phyloP scores from a whole-genome alignment of 2,329 filamentous ascomycete species.

The Sarocladiaceae sp. region DNA sequence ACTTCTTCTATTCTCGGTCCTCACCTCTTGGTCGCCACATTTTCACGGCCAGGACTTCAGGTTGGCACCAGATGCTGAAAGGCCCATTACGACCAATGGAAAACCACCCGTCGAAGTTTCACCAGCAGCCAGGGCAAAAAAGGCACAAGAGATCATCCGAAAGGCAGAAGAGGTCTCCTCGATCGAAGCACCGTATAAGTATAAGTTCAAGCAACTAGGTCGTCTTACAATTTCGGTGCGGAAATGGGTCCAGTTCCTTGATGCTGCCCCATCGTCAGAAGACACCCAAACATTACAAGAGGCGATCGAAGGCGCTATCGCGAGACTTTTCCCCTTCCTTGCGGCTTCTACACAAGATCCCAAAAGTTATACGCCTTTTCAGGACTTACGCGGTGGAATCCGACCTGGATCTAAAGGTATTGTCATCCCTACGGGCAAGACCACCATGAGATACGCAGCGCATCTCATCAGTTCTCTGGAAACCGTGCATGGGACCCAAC shows the following conservation, averaged over 20 bases:
- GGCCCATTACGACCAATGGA: not conserved
- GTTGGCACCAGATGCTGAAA: not conserved
- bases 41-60: not conserved
- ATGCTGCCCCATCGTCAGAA: not conserved
- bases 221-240: not conserved
- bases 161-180: not conserved
- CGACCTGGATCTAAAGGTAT: slow-evolving; percentile 22
- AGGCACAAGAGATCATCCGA: not conserved
- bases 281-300: not conserved
- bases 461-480: slow-evolving; percentile 27
- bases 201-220: not conserved
- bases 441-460: slow-evolving; percentile 26
- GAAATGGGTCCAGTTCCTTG: slow-evolving; percentile 1
- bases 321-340: not conserved
- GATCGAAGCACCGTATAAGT: not conserved
- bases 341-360: not conserved
- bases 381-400: not conserved
- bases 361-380: not conserved
- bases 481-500: slow-evolving; percentile 19
- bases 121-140: not conserved
- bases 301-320: not conserved
- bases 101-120: not conserved
- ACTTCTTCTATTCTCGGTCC: not conserved
- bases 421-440: slow-evolving; percentile 26
- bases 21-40: not conserved